Evolutionary conservation across 2,329 filamentous ascomycete species (phyloP), one percentile per base, ranked within the genome.

Genomic region (Colletotrichum sp.): DNA sequence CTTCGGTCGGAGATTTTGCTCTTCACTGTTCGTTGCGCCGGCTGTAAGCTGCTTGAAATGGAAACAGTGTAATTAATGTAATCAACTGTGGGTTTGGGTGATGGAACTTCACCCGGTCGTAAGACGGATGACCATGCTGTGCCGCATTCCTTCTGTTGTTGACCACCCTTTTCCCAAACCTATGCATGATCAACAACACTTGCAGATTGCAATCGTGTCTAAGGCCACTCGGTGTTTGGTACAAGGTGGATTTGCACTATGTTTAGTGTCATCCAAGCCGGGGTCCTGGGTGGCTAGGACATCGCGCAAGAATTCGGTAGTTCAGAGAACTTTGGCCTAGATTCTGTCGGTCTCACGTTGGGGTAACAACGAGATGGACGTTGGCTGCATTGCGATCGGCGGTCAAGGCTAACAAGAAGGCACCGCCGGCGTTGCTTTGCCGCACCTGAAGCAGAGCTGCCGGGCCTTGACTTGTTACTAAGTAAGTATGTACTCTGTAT

Each of bases 1-100:
- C 64, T 64, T 67, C 32, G 21, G 32, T 75, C 70, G 73, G 73
- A 62, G 38, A 73, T 68, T 75, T 75, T 72, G 52, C 61, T 58
- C 21, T 68, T 65, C 26, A 32, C 24, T 32, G 64, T 43, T 73
- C 26, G 15, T 73, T 30, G 26, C 32, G 34, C 67, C 70, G 34
- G 73, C 32, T 28, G 18, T 67, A 26, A 28, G 28, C 65, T 72
- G 56, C 73, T 75, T 5, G 21, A 69, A 75, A 36, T 36, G 64
- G 36, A 67, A 73, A 36, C 38, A n/a, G 56, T 58, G 15, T 36
- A 30, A 65, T 68, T 73, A 32, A 43, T 18, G 70, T 43, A 48
- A 73, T 48, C 56, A 67, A 26, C 48, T 58, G 26, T 67, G 52
- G 36, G 60, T 55, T 66, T 55, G 30, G 21, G 16, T 32, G 36